These are phyloP conservation scores for Ustilago vetiveriae DNA, from an alignment of 1,284 basidiomycete genomes.

Conservation along the genomic window DNA sequence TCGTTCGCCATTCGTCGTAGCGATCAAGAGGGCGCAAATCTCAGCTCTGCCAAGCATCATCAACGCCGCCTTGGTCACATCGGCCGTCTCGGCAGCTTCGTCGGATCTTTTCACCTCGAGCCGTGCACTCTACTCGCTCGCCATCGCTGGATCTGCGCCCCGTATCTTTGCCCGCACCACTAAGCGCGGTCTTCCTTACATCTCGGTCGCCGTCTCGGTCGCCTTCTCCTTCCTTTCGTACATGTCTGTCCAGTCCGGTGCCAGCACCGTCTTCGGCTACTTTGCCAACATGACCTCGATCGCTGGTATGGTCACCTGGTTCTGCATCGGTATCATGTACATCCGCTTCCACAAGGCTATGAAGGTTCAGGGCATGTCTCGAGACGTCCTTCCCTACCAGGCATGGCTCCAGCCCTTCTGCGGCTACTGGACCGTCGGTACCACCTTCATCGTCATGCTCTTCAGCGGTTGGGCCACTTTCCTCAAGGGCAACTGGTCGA, in stretches of 20 bases:
- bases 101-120: conserved; percentile 83
- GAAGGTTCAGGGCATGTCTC: conserved; percentile 73
- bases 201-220: conserved; percentile 76
- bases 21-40: conserved; percentile 55
- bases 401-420: conserved; percentile 63
- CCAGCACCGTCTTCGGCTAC: conserved; percentile 73
- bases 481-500: conserved; percentile 50
- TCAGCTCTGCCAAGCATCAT: conserved; percentile 71
- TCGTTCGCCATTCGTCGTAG: conserved; percentile 64
- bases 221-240: conserved; percentile 76
- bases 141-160: conserved; percentile 81
- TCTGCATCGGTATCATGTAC: conserved; percentile 80
- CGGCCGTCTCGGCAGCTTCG: conserved; percentile 85
- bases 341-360: conserved; percentile 77
- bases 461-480: conserved; percentile 68
- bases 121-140: conserved; percentile 78
- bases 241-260: conserved; percentile 68
- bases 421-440: conserved; percentile 34
- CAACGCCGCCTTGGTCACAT: conserved; percentile 80
- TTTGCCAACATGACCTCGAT: conserved; percentile 74
- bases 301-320: conserved; percentile 81
- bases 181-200: conserved; percentile 78
- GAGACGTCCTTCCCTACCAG: conserved; percentile 71
- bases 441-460: conserved; percentile 44
- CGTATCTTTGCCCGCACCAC: conserved; percentile 76